phyloP scores from a whole-genome alignment of 2,329 filamentous ascomycete species.

The Akanthomyces uredinophilus region DNA sequence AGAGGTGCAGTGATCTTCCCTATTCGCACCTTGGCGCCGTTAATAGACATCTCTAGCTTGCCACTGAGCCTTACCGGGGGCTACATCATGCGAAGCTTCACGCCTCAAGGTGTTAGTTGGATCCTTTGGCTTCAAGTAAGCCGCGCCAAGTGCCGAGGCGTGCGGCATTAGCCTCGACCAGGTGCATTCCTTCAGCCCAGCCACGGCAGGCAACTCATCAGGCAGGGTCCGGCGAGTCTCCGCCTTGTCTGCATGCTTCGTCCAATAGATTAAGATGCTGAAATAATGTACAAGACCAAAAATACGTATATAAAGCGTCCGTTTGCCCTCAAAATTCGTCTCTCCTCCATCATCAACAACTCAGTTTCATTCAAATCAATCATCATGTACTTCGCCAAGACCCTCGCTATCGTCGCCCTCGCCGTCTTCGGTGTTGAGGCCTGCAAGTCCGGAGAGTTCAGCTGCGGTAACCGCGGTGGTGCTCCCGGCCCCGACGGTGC shows the following conservation, averaged over 20 bases:
- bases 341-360: neutral
- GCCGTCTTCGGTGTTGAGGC: constrained; percentile 7
- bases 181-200: neutral
- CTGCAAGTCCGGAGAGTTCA: neutral
- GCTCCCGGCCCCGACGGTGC: constrained; percentile 4
- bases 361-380: neutral
- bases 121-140: neutral
- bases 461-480: neutral
- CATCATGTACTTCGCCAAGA: constrained; percentile 12
- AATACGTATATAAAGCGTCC: neutral
- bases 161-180: neutral
- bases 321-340: too few relatives aligned
- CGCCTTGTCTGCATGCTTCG: neutral
- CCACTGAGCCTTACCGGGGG: neutral
- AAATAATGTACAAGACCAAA: neutral
- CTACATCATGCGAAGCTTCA: neutral
- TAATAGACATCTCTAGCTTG: neutral
- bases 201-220: neutral
- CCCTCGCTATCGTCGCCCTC: constrained; percentile 9
- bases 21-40: neutral
- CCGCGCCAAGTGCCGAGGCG: neutral
- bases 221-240: neutral
- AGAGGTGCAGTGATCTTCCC: neutral
- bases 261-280: neutral
- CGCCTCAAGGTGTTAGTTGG: neutral